phyloP scores from a whole-genome alignment of 2,329 filamentous ascomycete species.

The Curvularia lunata region DNA sequence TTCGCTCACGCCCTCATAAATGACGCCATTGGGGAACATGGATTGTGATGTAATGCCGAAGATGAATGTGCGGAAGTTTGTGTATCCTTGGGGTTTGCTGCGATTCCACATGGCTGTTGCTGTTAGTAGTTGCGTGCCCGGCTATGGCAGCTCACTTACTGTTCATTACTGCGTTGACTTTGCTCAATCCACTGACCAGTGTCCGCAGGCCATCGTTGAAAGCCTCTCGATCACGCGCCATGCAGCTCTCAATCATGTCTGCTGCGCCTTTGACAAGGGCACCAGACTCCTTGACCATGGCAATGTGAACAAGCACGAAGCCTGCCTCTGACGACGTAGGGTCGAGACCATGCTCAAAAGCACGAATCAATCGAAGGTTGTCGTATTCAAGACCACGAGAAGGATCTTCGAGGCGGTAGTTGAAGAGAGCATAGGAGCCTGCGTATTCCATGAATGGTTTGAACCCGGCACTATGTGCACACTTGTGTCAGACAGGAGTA shows the following conservation, averaged over 20 bases:
- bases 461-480: slow-evolving; percentile 65
- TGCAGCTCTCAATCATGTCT: slow-evolving; percentile 65
- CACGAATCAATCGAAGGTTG: slow-evolving; percentile 82
- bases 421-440: slow-evolving; percentile 67
- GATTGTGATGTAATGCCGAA: slow-evolving; percentile 92
- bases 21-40: slow-evolving; percentile 91
- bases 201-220: slow-evolving; percentile 63
- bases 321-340: slow-evolving; percentile 88
- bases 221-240: slow-evolving; percentile 53
- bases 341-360: slow-evolving; percentile 89
- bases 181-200: slow-evolving; percentile 67
- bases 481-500: background rate
- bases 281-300: slow-evolving; percentile 90
- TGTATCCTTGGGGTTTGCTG: slow-evolving; percentile 83
- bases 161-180: slow-evolving; percentile 83
- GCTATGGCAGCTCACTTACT: slow-evolving; percentile 50
- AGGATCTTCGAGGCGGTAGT: slow-evolving; percentile 66
- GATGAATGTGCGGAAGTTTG: slow-evolving; percentile 93
- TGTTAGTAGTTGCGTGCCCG: slow-evolving; percentile 9
- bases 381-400: slow-evolving; percentile 61
- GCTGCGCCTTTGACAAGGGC: slow-evolving; percentile 76
- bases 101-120: slow-evolving; percentile 81
- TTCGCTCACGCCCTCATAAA: slow-evolving; percentile 83
- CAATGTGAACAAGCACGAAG: slow-evolving; percentile 93
- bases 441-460: slow-evolving; percentile 92